Conservation (phyloP, 345 rosid species). For the Eucalyptus urophylla region DNA sequence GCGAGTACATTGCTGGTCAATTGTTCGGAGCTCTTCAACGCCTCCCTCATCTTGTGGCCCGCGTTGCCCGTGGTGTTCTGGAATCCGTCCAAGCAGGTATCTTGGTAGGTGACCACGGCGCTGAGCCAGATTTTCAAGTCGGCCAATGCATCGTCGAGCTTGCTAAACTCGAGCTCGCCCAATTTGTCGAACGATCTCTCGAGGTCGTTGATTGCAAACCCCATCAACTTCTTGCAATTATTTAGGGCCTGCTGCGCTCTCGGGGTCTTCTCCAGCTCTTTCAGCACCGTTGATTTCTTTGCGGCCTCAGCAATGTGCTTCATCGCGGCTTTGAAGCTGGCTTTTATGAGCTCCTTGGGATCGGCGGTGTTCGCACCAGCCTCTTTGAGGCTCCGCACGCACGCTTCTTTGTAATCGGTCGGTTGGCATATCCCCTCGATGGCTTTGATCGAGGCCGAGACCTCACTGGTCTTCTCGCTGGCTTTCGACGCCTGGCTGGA, state of each 20-base stretch:
- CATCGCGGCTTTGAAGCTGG: conserved; percentile 32
- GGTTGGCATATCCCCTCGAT: conserved; percentile 53
- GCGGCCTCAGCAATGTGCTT: conserved; percentile 22
- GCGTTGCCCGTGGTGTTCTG: conserved; percentile 25
- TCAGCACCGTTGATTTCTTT: conserved; percentile 26
- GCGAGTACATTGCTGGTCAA: conserved; percentile 59
- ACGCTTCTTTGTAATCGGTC: conserved; percentile 35
- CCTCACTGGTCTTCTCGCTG: not conserved
- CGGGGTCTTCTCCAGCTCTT: conserved; percentile 41
- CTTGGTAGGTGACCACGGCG: conserved; percentile 56
- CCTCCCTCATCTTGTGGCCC: conserved; percentile 37
- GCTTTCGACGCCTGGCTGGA: not conserved
- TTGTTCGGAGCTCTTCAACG: conserved; percentile 31
- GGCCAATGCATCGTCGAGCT: conserved; percentile 11
- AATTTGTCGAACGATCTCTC: conserved; percentile 19
- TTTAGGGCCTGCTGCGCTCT: conserved; percentile 31
- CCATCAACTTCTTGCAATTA: conserved; percentile 55
- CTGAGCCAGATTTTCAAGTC: conserved; percentile 62
- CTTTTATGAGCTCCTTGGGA: conserved; percentile 41
- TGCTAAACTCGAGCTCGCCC: conserved; percentile 13
- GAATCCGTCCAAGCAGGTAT: conserved; percentile 76
- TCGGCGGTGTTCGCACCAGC: conserved; percentile 33
- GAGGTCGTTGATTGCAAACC: conserved; percentile 37
- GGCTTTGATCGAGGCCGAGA: conserved; percentile 42
- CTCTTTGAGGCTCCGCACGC: conserved; percentile 25